A percentile compares a stretch with the other conserved stretches of the same genome.
These are phyloP conservation scores for Psidium friedrichsthalianum DNA, from an alignment of 345 rosid genomes.

Conservation along the genomic window DNA sequence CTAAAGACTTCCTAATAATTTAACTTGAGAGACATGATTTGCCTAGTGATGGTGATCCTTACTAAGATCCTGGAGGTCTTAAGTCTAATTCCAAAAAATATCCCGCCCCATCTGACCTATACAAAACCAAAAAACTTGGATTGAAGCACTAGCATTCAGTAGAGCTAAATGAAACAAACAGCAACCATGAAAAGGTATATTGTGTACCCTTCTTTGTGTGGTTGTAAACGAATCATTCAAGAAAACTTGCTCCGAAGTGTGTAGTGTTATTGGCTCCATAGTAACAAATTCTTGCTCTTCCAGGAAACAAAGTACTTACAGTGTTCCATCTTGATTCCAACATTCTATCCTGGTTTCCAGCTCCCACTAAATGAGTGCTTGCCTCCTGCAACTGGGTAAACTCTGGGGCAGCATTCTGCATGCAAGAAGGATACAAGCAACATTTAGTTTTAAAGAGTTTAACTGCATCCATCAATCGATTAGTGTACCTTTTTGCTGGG, in stretches of 20 bases:
- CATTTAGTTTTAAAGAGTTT: background rate
- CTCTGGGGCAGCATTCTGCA: slow-evolving; percentile 27
- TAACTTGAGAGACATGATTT: background rate
- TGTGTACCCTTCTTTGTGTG: background rate
- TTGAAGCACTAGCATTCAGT: background rate
- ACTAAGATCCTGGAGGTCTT: background rate
- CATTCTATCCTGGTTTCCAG: slow-evolving; percentile 9
- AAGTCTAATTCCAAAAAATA: background rate
- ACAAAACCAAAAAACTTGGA: background rate
- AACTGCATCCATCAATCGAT: background rate
- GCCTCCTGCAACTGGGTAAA: slow-evolving; percentile 12
- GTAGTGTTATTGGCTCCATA: background rate
- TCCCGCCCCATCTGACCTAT: background rate
- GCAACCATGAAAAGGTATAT: background rate
- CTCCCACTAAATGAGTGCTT: slow-evolving; percentile 15
- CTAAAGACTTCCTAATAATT: background rate
- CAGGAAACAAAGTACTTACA: slow-evolving; percentile 3
- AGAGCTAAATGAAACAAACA: background rate
- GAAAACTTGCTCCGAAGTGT: background rate
- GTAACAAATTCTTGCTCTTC: background rate
- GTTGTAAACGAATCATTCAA: background rate
- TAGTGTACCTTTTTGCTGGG: slow-evolving; percentile 46
- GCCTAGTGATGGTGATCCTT: background rate
- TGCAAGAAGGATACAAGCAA: background rate
- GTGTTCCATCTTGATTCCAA: slow-evolving; percentile 10